Evolutionary conservation across 768 basidiomycete species (phyloP), one percentile per base, ranked within the genome.

Genomic region (Suillus tomentosus): DNA sequence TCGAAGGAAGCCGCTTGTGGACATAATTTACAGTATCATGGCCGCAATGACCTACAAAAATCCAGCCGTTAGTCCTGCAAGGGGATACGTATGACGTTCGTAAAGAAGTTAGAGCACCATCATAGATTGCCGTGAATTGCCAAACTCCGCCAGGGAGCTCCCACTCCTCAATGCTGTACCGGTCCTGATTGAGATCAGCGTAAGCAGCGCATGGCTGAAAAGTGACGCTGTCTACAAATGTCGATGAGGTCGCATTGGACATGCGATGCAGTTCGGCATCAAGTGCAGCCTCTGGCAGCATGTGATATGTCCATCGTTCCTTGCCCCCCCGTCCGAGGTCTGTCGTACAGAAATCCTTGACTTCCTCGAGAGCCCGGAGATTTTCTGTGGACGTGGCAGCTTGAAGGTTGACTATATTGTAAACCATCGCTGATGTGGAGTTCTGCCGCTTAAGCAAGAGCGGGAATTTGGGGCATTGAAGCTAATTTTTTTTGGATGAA

Each of bases 241-340:
- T 70, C 43, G 62, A 65, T 8, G 80, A 78, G 62, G 64, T 68
- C 3, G 82, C 78, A 50, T 73, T 68, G 24, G 81, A 78, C 45
- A 80, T 61, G 39, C 74, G 77, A 37, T 65, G 70, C 34, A 86
- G 66, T 70, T 84, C 80, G 13, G 71, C 62, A 24, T 79, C 73
- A 31, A 86, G 66, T 5, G 65, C 70, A 13, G 74, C 76, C 63
- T 85, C 82, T 17, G 74, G 60, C 31, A 86, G 78, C 34, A 80
- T 69, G 19, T 80, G 82, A 70, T 85, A 87, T 3, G 84, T 81
- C 85, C 85, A 87, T 42, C 80, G 79, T 40, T 80, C 80, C 60
- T 74, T 77, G 39, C 83, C 85, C 9, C 82, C 78, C 53, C 79
- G 79, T 66, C 85, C 85, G 69, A 86, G 80, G 71, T 86, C 84